Conservation (phyloP, 164 flowering plant genomes). For the Magnolia sinica region DNA sequence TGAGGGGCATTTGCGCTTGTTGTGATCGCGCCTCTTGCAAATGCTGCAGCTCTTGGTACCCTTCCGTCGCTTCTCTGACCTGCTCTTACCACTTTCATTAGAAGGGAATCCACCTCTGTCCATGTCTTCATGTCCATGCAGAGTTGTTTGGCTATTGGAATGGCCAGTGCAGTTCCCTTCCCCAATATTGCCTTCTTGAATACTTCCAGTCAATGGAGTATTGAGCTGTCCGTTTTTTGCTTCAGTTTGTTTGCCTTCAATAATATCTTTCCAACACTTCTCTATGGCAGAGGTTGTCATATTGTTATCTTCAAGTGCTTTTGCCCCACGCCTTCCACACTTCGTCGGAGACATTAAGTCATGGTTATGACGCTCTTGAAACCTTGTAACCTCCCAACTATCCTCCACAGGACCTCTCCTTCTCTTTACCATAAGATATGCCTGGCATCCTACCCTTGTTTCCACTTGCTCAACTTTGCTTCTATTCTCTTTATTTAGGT, state of each 20-base stretch:
- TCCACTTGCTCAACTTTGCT: background rate
- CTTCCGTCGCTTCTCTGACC: constrained; percentile 5
- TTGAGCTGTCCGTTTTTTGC: background rate
- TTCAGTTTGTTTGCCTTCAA: background rate
- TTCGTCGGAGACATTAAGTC: background rate
- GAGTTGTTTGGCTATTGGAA: background rate
- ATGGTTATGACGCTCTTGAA: constrained; percentile 8
- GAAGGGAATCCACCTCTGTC: background rate
- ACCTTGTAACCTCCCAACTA: constrained; percentile 7
- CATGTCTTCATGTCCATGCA: background rate
- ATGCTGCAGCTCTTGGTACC: constrained; percentile 8
- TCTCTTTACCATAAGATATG: constrained; percentile 3
- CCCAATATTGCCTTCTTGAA: background rate
- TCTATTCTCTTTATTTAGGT: constrained; percentile 1
- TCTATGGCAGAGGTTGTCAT: background rate
- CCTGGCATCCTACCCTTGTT: constrained; percentile 11
- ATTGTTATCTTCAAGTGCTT: background rate
- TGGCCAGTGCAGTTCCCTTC: background rate
- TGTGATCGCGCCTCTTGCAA: constrained; percentile 8
- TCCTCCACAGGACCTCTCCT: constrained; percentile 5
- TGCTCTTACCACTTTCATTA: background rate
- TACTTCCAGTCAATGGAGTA: background rate
- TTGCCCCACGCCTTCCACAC: background rate
- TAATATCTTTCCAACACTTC: background rate
- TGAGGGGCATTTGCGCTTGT: constrained; percentile 7